A percentile compares a stretch with the other conserved stretches of the same genome.
Evolutionary conservation across 2,329 filamentous ascomycete species (phyloP).

Genomic region (Bretziella fagacearum): DNA sequence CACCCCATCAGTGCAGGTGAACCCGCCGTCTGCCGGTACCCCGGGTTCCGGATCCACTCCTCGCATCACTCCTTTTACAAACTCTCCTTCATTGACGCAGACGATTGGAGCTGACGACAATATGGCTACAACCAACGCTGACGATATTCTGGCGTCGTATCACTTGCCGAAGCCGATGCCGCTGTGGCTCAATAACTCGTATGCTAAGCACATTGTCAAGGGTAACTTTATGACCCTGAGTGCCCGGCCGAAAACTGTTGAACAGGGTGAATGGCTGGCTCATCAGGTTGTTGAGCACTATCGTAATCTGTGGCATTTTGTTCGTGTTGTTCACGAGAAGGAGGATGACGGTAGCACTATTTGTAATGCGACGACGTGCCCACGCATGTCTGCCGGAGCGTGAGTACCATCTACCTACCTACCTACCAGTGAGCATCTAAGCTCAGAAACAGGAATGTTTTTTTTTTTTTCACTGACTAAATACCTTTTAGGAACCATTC

Average conservation of each 20-base stretch:
- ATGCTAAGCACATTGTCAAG: constrained; percentile 79
- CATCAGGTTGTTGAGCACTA: constrained; percentile 95
- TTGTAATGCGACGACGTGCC: constrained; percentile 71
- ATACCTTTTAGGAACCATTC: constrained; percentile 52
- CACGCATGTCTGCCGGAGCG: constrained; percentile 87
- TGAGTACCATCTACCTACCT: no score
- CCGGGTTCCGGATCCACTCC: constrained; percentile 20
- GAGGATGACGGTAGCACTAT: constrained; percentile 62
- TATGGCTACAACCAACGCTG: constrained; percentile 30
- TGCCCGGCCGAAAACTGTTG: constrained; percentile 80
- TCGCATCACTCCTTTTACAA: constrained; percentile 40
- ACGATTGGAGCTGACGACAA: constrained; percentile 53
- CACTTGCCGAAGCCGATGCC: constrained; percentile 51
- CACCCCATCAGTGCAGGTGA: constrained; percentile 9
- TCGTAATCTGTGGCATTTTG: constrained; percentile 73
- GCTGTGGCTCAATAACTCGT: constrained; percentile 57
- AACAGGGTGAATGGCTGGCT: constrained; percentile 88
- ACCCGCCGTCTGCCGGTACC: constrained; percentile 5
- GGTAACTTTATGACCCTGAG: constrained; percentile 96
- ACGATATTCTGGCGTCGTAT: constrained; percentile 41
- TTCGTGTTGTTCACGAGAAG: constrained; percentile 72
- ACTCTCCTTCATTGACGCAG: constrained; percentile 46
- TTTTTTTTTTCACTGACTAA: no score
- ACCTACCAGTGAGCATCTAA: no score
- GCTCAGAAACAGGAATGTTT: no score